phyloP scores from a whole-genome alignment of 108 stramenopile genomes.

The Nannochloropsis salina region DNA sequence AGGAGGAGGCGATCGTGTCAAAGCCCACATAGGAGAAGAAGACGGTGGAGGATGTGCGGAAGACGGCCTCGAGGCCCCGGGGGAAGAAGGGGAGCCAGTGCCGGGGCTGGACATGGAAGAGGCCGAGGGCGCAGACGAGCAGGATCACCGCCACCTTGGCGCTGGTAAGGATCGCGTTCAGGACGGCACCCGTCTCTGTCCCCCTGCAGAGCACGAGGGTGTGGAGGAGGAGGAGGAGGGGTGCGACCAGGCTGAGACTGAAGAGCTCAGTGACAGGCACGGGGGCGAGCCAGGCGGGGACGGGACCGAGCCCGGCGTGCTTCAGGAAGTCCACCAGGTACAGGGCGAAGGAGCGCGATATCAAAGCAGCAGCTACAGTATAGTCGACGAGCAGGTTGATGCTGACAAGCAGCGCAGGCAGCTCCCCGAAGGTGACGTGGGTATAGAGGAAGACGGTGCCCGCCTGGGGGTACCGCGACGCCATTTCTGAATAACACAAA shows the following conservation, averaged over 20 bases:
- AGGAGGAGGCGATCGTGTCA: background rate
- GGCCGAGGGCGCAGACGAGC: background rate
- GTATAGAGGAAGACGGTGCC: constrained; percentile 1
- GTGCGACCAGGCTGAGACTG: background rate
- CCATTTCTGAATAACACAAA: constrained; percentile 7
- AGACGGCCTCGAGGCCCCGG: background rate
- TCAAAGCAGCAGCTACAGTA: constrained; percentile 20
- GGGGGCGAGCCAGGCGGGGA: background rate
- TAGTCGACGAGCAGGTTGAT: background rate
- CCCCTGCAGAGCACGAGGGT: background rate
- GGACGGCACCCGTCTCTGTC: background rate
- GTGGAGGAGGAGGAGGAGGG: background rate
- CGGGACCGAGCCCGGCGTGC: background rate
- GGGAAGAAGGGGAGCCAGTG: constrained; percentile 4
- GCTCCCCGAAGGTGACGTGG: constrained; percentile 7
- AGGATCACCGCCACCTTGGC: background rate
- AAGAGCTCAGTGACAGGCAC: background rate
- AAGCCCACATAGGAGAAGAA: background rate
- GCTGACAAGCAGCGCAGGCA: background rate
- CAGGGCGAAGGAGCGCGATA: constrained; percentile 9
- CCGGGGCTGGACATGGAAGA: background rate
- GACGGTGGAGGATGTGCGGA: background rate
- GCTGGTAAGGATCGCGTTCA: background rate
- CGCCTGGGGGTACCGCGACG: constrained; percentile 12
- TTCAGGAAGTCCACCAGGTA: background rate